phyloP scores from a whole-genome alignment of 176 grass and related monocot species.

The Ensete glaucum region DNA sequence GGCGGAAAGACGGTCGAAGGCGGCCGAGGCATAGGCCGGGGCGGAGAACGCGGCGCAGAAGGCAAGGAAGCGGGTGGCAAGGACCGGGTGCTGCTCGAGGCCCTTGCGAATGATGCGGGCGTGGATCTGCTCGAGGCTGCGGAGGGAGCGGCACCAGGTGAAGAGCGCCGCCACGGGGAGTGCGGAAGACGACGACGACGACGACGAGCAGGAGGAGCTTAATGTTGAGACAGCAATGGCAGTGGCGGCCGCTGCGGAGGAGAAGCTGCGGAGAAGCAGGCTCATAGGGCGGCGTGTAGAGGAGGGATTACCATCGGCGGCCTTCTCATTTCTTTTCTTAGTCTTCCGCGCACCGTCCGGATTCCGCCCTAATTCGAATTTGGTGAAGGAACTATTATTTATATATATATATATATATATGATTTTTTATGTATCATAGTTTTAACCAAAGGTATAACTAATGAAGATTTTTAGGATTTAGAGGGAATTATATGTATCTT shows the following conservation, averaged over 20 bases:
- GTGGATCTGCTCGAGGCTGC: conserved; percentile 53
- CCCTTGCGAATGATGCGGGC: conserved; percentile 51
- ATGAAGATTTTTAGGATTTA: too few species aligned
- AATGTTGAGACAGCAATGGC: neutral
- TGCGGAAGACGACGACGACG: neutral
- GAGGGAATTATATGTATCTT: too few species aligned
- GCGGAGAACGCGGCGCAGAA: conserved; percentile 33
- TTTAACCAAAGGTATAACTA: too few species aligned
- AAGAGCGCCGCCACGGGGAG: conserved; percentile 9
- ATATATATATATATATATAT: too few species aligned
- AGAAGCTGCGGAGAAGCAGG: conserved; percentile 1
- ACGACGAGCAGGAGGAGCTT: too few species aligned
- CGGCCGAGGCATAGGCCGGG: conserved; percentile 32
- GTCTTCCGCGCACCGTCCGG: too few species aligned
- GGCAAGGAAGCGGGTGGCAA: conserved; percentile 46
- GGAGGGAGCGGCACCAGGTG: conserved; percentile 15
- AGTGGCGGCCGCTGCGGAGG: neutral
- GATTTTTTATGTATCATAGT: too few species aligned
- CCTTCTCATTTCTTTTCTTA: neutral
- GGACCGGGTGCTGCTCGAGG: conserved; percentile 30
- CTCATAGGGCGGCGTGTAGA: neutral
- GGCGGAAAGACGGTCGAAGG: conserved; percentile 13
- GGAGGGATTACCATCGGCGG: neutral
- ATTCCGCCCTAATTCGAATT: too few species aligned
- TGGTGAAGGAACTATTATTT: too few species aligned